These are phyloP conservation scores for Backusella morwellensis DNA, from an alignment of 192 early-diverging fungal genomes.

Conservation along the genomic window DNA sequence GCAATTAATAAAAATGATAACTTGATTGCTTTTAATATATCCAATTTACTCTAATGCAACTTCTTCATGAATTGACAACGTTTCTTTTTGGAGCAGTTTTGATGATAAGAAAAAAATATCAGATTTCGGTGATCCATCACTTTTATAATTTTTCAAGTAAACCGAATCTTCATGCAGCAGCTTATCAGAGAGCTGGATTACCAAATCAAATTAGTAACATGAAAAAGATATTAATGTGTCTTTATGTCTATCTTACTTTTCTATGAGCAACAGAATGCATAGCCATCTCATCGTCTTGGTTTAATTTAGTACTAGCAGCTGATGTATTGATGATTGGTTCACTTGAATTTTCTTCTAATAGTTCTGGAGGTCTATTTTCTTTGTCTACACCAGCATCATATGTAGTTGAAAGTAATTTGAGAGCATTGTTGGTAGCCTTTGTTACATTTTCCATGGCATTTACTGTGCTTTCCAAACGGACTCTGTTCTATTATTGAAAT, in stretches of 20 bases:
- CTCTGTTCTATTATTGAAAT: too few species aligned
- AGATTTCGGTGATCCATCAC: not conserved
- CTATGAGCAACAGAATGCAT: not conserved
- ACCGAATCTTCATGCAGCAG: not conserved
- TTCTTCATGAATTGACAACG: not conserved
- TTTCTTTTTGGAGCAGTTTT: not conserved
- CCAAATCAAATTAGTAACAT: not conserved
- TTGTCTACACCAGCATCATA: too few species aligned
- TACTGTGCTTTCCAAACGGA: too few species aligned
- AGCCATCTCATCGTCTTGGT: not conserved
- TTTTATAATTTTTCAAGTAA: not conserved
- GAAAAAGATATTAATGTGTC: not conserved
- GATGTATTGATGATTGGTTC: too few species aligned
- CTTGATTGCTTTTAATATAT: not conserved
- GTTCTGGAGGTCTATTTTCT: too few species aligned
- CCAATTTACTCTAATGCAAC: not conserved
- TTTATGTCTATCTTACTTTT: not conserved
- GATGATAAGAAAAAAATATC: not conserved
- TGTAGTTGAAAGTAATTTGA: too few species aligned
- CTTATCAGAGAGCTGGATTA: not conserved
- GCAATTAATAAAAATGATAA: not conserved
- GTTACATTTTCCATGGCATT: too few species aligned
- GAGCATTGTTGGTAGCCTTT: too few species aligned
- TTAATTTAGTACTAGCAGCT: too few species aligned
- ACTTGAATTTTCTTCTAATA: too few species aligned